Evolutionary conservation across 2,329 filamentous ascomycete species (phyloP).

Genomic region (Alternaria rosae): DNA sequence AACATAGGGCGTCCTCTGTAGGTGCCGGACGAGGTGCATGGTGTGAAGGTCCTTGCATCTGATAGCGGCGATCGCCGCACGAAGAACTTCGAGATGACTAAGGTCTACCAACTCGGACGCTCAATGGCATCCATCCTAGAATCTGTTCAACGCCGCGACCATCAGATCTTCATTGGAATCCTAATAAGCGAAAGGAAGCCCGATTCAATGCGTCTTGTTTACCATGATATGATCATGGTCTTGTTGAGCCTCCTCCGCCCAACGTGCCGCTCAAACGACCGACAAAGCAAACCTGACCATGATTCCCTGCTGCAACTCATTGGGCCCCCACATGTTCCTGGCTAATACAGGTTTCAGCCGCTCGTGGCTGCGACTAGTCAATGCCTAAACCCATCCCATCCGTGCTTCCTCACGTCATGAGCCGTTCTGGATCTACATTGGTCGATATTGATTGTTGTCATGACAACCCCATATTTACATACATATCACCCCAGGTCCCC

Average conservation of each 20-base stretch:
- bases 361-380: constrained; percentile 11
- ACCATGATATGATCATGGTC: background rate
- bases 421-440: constrained; percentile 15
- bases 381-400: constrained; percentile 18
- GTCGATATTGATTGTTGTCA: constrained; percentile 37
- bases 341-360: constrained; percentile 9
- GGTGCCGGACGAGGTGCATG: constrained; percentile 31
- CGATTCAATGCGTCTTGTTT: background rate
- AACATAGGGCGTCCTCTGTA: constrained; percentile 24
- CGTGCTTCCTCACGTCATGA: constrained; percentile 29
- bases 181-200: background rate
- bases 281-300: constrained; percentile 1
- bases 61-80: constrained; percentile 15
- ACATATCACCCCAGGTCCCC: constrained; percentile 33
- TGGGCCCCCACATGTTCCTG: constrained; percentile 21
- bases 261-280: background rate
- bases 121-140: background rate
- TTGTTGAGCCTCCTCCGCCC: background rate
- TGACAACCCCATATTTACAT: constrained; percentile 43
- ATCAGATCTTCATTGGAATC: background rate
- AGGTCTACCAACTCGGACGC: background rate
- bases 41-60: constrained; percentile 21
- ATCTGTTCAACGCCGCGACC: background rate
- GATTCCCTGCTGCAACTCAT: background rate
- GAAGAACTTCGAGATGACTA: constrained; percentile 23